Conservation (phyloP, 306 rosid genomes). For the Urtica urens region DNA sequence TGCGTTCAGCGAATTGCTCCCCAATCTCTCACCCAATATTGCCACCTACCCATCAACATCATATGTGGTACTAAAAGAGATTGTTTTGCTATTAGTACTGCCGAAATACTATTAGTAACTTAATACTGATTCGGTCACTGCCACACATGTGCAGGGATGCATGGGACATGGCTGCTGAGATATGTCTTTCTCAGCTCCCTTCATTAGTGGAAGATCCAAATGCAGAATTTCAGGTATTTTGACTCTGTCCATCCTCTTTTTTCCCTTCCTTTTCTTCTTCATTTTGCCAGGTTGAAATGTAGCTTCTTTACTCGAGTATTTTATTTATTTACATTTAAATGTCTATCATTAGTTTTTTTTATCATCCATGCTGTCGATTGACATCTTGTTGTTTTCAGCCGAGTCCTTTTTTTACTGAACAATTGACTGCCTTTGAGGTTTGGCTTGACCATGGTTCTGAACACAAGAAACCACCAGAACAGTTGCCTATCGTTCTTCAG, state of each 20-base stretch:
- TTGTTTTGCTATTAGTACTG: conserved; percentile 15
- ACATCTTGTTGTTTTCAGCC: conserved; percentile 40
- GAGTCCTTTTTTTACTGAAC: conserved; percentile 92
- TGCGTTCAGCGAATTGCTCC: conserved; percentile 98
- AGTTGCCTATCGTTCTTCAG: conserved; percentile 98
- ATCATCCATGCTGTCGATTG: neutral
- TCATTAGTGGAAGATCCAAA: conserved; percentile 69
- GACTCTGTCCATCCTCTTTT: neutral
- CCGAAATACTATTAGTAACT: conserved; percentile 6
- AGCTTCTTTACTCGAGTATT: neutral
- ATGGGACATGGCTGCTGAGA: conserved; percentile 99
- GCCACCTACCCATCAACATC: conserved; percentile 98
- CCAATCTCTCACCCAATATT: conserved; percentile 82
- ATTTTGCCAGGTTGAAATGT: neutral
- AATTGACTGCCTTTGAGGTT: conserved; percentile 91
- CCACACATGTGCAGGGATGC: conserved; percentile 78
- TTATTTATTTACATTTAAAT: neutral
- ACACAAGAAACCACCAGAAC: conserved; percentile 97
- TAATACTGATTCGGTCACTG: conserved; percentile 11
- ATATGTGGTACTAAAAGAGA: conserved; percentile 71
- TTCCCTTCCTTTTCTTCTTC: neutral
- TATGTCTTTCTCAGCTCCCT: conserved; percentile 98
- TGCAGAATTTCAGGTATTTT: conserved; percentile 71
- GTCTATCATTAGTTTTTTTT: neutral
- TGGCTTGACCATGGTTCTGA: conserved; percentile 99